A percentile compares a stretch with the other conserved stretches of the same genome.
Conservation (phyloP, 495 filamentous ascomycete species). For the Xylaria venustula region DNA sequence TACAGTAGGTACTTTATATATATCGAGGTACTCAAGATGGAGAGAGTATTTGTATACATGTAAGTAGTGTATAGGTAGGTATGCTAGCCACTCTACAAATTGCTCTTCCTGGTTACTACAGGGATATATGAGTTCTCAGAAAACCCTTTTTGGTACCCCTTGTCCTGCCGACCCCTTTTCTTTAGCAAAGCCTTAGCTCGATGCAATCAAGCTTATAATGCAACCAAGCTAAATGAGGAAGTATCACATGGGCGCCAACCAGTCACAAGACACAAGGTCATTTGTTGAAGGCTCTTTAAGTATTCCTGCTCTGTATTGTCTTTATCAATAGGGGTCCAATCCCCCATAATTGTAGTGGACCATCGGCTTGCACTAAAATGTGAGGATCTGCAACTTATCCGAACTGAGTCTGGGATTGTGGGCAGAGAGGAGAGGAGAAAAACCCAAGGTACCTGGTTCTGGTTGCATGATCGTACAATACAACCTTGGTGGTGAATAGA, state of each 20-base stretch:
- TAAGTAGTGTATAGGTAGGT: too few species aligned
- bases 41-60: too few species aligned
- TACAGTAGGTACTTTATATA: too few species aligned
- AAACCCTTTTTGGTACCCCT: not conserved
- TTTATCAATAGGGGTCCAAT: not conserved
- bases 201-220: not conserved
- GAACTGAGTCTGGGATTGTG: not conserved
- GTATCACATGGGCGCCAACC: not conserved
- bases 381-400: not conserved
- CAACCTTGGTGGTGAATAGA: too few species aligned
- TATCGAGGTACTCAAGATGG: too few species aligned
- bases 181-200: not conserved
- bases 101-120: not conserved
- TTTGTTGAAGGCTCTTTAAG: not conserved
- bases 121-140: not conserved
- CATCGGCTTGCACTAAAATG: not conserved
- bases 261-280: slow-evolving; percentile 4
- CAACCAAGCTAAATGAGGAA: slow-evolving; percentile 5
- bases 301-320: not conserved
- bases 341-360: not conserved
- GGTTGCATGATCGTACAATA: too few species aligned
- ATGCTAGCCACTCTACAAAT: too few species aligned
- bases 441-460: too few species aligned
- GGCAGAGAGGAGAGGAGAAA: too few species aligned
- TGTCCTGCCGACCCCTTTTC: slow-evolving; percentile 4